Base-by-base conservation (phyloP, 1,284 basidiomycete genomes). In the Psilocybe mexicana region DNA sequence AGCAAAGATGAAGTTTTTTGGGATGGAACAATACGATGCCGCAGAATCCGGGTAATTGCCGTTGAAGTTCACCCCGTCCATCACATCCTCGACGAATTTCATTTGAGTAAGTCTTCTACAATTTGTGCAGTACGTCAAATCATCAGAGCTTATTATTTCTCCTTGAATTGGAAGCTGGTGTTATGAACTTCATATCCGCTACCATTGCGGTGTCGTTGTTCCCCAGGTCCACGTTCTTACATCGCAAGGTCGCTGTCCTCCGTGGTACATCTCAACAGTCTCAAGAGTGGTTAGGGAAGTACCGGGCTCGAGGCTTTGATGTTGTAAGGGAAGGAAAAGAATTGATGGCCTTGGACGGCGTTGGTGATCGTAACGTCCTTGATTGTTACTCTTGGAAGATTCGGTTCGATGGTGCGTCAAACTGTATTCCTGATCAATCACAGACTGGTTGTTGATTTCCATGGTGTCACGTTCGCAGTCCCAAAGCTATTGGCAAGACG, bases 171-270 rank as follows among this genome's bases (percentile, higher is more conserved):
- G 18, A 18, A 53, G 52, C 52, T 6, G 52, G 40, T 1, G 52
- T 53, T 2, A 14, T 44, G 6, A 53, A 53, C 18, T 53, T 53
- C 28, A 53, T 53, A 18, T 35, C 43, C 2, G 25, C 40, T 11
- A 53, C 25, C 2, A n/a, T 53, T 1, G 52, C 52, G 7, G 52
- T 53, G 14, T 53, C 52, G 11, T 6, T 53, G 1, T 53, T 53
- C 43, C 52, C 52, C 2, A 2, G n/a, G n/a, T 1, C 8, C 1
- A 53, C 52, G 3, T 53, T 53, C 12, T 18, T 53, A 5, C 25
- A 53, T 24, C 40, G 52, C 8, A 28, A 24, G 30, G 44, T 24
- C 43, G 14, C 26, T 23, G 30, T 24, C 12, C 8, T 47, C 7
- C 24, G n/a, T 12, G 8, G 3, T 8, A 23, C 18, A 4, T 6